These are phyloP conservation scores for Wickerhamomyces kurtzmanii DNA, from an alignment of 805 yeast genomes.

Conservation along the genomic window DNA sequence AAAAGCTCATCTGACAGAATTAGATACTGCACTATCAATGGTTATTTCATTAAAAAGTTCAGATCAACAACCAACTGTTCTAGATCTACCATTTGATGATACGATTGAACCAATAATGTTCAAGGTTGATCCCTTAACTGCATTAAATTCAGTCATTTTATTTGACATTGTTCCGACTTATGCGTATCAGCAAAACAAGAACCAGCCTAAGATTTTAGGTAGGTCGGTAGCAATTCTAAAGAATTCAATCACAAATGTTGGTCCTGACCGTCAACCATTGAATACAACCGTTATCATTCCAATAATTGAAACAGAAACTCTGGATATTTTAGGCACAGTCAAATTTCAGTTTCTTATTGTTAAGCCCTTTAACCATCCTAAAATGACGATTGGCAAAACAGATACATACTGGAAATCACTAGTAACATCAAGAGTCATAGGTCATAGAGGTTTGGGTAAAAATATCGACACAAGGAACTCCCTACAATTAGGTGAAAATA, in stretches of 20 bases:
- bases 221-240: constrained; percentile 73
- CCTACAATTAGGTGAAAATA: constrained; percentile 89
- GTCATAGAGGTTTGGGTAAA: constrained; percentile 93
- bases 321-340: constrained; percentile 70
- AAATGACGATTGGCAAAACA: constrained; percentile 52
- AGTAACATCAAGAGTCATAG: constrained; percentile 84
- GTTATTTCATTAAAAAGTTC: constrained; percentile 37
- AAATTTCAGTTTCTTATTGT: constrained; percentile 68
- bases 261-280: constrained; percentile 56
- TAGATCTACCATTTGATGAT: constrained; percentile 81
- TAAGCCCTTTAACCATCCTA: constrained; percentile 62
- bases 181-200: constrained; percentile 29
- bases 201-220: constrained; percentile 49
- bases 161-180: constrained; percentile 92
- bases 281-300: constrained; percentile 63
- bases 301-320: constrained; percentile 57
- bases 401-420: constrained; percentile 89
- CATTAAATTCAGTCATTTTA: constrained; percentile 46
- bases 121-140: constrained; percentile 39
- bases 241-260: constrained; percentile 55
- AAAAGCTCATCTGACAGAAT: constrained; percentile 68
- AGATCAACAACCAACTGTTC: constrained; percentile 42
- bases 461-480: constrained; percentile 64
- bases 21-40: constrained; percentile 81
- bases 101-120: constrained; percentile 65